Conservation (phyloP, 768 basidiomycete species). For the Lentinula raphanica region DNA sequence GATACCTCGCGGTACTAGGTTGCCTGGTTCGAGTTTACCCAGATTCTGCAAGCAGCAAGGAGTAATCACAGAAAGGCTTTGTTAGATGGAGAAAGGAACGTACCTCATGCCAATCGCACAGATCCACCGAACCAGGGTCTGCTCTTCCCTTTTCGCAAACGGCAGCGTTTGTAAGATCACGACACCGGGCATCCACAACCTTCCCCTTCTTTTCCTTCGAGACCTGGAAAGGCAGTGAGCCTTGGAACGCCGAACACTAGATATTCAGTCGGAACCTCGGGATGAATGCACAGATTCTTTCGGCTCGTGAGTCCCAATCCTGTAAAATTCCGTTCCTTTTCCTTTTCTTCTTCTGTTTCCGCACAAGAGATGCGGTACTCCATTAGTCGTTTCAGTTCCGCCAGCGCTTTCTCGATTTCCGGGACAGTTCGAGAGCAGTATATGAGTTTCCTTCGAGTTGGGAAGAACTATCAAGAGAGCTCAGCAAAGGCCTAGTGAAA, state of each 20-base stretch:
- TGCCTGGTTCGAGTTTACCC: slow-evolving; percentile 75
- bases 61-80: slow-evolving; percentile 2
- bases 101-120: slow-evolving; percentile 97
- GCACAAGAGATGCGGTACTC: slow-evolving; percentile 73
- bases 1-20: slow-evolving; percentile 77
- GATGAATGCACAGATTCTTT: slow-evolving; percentile 95
- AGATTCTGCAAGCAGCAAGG: slow-evolving; percentile 54
- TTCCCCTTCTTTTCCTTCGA: slow-evolving; percentile 98
- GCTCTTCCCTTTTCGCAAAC: slow-evolving; percentile 78
- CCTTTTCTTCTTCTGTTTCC: slow-evolving; percentile 67
- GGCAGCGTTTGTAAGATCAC: slow-evolving; percentile 86
- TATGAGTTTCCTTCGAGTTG: slow-evolving; percentile 87
- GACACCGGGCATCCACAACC: slow-evolving; percentile 93
- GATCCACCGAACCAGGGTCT: slow-evolving; percentile 83
- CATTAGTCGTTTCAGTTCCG: slow-evolving; percentile 92
- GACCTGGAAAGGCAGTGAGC: slow-evolving; percentile 47
- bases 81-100: slow-evolving; percentile 13
- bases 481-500: not conserved
- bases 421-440: slow-evolving; percentile 99
- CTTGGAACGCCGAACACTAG: not conserved
- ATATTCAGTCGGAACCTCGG: slow-evolving; percentile 52
- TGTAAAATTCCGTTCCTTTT: slow-evolving; percentile 76
- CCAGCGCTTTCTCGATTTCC: slow-evolving; percentile 96
- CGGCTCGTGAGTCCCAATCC: slow-evolving; percentile 93
- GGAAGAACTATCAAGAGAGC: slow-evolving; percentile 65